Base-by-base conservation (phyloP, 1,139 yeast genomes). In the Geotrichum carabidarum region DNA sequence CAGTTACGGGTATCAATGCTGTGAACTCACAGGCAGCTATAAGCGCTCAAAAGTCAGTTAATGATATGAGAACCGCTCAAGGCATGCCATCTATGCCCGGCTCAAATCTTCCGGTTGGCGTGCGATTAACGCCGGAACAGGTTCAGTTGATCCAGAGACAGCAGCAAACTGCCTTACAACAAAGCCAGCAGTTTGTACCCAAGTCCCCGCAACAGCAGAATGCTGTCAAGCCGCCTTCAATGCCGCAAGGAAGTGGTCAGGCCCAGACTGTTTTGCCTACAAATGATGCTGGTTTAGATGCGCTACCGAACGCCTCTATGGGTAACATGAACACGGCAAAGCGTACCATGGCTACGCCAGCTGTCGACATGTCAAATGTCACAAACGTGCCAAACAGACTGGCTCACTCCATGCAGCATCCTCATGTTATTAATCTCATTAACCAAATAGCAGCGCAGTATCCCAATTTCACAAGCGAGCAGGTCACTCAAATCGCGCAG, bases 401-500 rank as follows among this genome's bases (percentile, higher is more conserved):
- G 22, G 51, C 58, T 32, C 51, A 47, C 36, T 47, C 57, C 7
- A 48, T 55, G 50, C 60, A 55, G 52, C 61, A 54, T 48, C 68
- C 64, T 47, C 91, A 84, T 63, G 84, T 85, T 2, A 78, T 87
- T 7, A 85, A 86, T 1, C 77, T 86, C 50, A 81, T 86, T 57
- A 81, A 79, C 59, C 84, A 85, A 53, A 83, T 85, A 54, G 86
- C 83, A 62, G 74, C 78, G 17, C 85, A 84, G 64, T 80, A 86
- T 64, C 94, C 94, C 0, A 78, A 77, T 32, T 72, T 84, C 64
- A 75, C 84, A 2, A 82, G 83, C 58, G 87, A 83, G 56, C 89
- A 85, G 62, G 90, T 84, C 1, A 82, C 88, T 0, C 81, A 82
- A 61, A 72, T 83, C 58, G 91, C 91, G 0, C 87, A 86, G 7